Base-by-base conservation (phyloP, 2,329 filamentous ascomycete genomes). In the Hirsutella minnesotensis region DNA sequence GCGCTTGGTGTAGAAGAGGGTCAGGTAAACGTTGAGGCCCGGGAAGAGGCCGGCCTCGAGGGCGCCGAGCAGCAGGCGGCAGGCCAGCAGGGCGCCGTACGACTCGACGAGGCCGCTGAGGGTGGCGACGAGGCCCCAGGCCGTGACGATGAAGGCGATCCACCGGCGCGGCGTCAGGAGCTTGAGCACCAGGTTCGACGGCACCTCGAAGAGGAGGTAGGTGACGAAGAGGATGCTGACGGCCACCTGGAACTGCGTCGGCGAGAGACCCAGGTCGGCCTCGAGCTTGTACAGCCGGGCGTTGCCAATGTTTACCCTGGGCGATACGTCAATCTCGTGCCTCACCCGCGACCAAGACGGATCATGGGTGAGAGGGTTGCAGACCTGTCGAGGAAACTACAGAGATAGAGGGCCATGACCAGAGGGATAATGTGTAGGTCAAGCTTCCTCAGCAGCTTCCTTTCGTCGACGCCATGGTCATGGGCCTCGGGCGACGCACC, bases 1-100 rank as follows among this genome's bases (percentile, higher is more conserved):
- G 22, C 72, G 70, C 54, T 82, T 83, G 38, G 77, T 83, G 63
- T 88, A 88, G 66, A 86, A 87, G 49, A 86, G 73, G 0, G 83
- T 86, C 16, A 88, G 68, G 51, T 86, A 86, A 16, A 82, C 62
- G 5, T 75, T 79, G 49, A 83, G 62, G 0, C 82, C 81, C 0
- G 83, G 82, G 49, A 86, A 85, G 1, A 86, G 63, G 0, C 81
- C 82, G 0, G 77, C 81, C 60, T 86, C 82, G 33, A 85, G 70
- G 7, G 73, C 67, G 5, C 83, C 83, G 0, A 88, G 72, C 13
- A 87, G 62, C 0, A 88, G 55, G 5, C 83, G 78, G 48, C 78
- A 80, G 5, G 74, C 81, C n/a, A 88, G 63, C 4, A 89, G 65
- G 3, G 74, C 69, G 36, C 68, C 75, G 53, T 81, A 87, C 47